A percentile compares a stretch with the other conserved stretches of the same genome.
Evolutionary conservation across 1,284 basidiomycete species (phyloP).

Genomic region (Entoloma clypeatum): DNA sequence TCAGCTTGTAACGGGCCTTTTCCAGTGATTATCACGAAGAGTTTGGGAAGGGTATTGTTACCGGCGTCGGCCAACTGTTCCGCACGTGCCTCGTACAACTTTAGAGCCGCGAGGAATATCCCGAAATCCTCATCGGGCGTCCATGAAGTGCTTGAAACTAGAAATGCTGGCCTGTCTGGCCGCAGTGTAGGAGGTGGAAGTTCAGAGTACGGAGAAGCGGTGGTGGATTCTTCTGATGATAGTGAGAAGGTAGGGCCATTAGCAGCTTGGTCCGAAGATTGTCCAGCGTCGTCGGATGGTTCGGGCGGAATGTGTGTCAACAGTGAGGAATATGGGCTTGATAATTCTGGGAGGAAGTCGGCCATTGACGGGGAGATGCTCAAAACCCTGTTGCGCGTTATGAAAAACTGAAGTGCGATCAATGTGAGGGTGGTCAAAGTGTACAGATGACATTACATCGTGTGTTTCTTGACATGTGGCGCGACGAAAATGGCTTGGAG

Average conservation of each 20-base stretch:
- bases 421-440: neutral
- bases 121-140: constrained; percentile 96
- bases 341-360: constrained; percentile 32
- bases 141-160: constrained; percentile 96
- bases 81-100: constrained; percentile 65
- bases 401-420: constrained; percentile 26
- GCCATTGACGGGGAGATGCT: constrained; percentile 23
- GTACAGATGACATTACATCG: constrained; percentile 43
- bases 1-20: constrained; percentile 77
- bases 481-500: constrained; percentile 76
- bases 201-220: constrained; percentile 30
- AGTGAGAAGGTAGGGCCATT: constrained; percentile 17
- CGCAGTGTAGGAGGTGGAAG: constrained; percentile 46
- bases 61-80: constrained; percentile 23
- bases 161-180: constrained; percentile 74
- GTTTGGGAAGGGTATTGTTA: constrained; percentile 52
- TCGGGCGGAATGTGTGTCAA: constrained; percentile 44
- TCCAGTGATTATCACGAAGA: constrained; percentile 88
- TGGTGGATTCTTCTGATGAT: too few species aligned
- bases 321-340: constrained; percentile 58
- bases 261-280: constrained; percentile 15
- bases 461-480: constrained; percentile 69
- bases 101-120: constrained; percentile 74
- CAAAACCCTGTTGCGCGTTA: constrained; percentile 27
- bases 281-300: constrained; percentile 9